Percentiles rank a stretch among this genome's conserved stretches.
Conservation (phyloP, 164 flowering plant genomes). For the Taxillus chinensis region DNA sequence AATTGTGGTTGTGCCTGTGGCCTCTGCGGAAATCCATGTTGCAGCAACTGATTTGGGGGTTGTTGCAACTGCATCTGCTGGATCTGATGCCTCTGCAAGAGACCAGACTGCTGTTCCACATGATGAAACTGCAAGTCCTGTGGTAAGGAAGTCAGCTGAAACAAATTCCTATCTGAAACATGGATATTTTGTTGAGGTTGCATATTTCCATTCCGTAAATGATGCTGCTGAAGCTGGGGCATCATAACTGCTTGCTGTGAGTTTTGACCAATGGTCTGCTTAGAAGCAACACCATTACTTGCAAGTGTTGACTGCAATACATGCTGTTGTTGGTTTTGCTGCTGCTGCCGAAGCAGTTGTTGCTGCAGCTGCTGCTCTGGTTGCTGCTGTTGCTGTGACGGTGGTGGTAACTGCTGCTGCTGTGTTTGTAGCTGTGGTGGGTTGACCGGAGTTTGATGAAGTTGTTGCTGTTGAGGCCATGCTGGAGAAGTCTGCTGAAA, state of each 20-base stretch:
- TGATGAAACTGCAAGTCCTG: constrained; percentile 61
- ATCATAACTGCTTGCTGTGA: constrained; percentile 33
- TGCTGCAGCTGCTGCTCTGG: constrained; percentile 11
- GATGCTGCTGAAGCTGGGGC: constrained; percentile 30
- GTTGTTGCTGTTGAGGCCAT: constrained; percentile 57
- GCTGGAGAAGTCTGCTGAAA: constrained; percentile 40
- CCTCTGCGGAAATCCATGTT: constrained; percentile 29
- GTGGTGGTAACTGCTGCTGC: neutral
- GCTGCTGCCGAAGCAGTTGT: constrained; percentile 9
- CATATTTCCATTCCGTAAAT: constrained; percentile 25
- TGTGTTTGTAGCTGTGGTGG: constrained; percentile 16
- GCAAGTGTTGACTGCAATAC: constrained; percentile 16
- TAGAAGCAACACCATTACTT: constrained; percentile 26
- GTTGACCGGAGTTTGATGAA: constrained; percentile 28
- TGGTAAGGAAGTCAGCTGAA: constrained; percentile 33
- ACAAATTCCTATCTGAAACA: constrained; percentile 24
- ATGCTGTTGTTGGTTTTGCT: constrained; percentile 24
- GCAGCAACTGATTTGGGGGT: constrained; percentile 32
- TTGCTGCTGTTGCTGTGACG: neutral
- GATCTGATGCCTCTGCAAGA: constrained; percentile 43
- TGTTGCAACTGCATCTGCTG: constrained; percentile 48
- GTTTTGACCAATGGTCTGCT: constrained; percentile 35
- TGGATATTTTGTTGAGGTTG: constrained; percentile 34
- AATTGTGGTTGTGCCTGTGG: constrained; percentile 26
- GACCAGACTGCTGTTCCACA: constrained; percentile 41